These are phyloP conservation scores for Wickerhamomyces rabaulensis DNA, from an alignment of 805 yeast genomes.

Conservation along the genomic window DNA sequence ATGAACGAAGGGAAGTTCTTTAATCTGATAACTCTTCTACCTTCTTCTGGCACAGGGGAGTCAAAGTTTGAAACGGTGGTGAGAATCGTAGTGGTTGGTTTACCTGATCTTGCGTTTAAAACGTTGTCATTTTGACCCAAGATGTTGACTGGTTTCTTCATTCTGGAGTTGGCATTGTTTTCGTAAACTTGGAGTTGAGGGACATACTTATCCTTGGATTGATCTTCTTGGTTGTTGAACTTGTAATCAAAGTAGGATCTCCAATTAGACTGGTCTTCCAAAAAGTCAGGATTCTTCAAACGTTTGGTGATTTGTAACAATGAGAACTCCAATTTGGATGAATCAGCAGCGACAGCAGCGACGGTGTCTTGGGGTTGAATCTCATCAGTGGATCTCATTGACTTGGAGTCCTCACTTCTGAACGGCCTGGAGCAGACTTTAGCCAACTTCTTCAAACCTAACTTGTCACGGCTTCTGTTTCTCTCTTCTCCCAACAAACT, in stretches of 20 bases:
- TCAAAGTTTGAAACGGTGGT: not conserved
- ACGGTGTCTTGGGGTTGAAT: not conserved
- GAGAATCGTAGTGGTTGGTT: not conserved
- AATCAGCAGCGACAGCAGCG: conserved; percentile 2
- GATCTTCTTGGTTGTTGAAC: not conserved
- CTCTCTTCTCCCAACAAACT: conserved; percentile 8
- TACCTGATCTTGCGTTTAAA: not conserved
- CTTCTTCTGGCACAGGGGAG: conserved; percentile 2
- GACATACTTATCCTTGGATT: not conserved
- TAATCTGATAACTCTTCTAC: conserved; percentile 30
- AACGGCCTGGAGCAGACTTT: conserved; percentile 11
- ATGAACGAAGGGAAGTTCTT: conserved; percentile 36
- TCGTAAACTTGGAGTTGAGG: not conserved
- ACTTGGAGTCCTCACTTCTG: not conserved
- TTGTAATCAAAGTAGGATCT: conserved; percentile 1
- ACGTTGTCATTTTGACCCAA: not conserved
- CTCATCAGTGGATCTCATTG: not conserved
- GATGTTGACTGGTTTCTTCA: not conserved
- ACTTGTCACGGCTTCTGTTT: conserved; percentile 5
- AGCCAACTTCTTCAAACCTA: conserved; percentile 15
- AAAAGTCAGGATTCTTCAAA: not conserved
- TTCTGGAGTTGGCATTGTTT: not conserved
- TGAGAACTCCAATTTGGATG: conserved; percentile 12
- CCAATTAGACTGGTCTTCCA: not conserved
- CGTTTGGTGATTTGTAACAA: conserved; percentile 4